Conservation (phyloP, 2,329 filamentous ascomycete species). For the Monosporascus sp. region DNA sequence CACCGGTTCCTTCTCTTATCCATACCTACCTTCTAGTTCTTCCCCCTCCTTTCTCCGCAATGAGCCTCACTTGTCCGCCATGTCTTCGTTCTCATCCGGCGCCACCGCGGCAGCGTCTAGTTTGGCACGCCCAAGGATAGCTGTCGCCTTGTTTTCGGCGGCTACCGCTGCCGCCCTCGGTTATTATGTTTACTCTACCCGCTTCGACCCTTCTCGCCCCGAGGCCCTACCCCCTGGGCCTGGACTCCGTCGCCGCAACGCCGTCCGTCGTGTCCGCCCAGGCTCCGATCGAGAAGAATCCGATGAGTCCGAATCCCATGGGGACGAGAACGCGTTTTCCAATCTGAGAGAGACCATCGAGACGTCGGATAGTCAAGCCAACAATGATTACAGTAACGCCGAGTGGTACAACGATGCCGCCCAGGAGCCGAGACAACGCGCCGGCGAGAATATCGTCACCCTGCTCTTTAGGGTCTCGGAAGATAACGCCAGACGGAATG, state of each 20-base stretch:
- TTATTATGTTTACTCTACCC: conserved; percentile 52
- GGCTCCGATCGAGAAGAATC: conserved; percentile 30
- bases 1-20: no score
- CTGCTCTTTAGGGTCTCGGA: conserved; percentile 90
- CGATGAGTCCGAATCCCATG: conserved; percentile 35
- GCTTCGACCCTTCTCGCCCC: conserved; percentile 22
- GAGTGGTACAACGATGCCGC: conserved; percentile 49
- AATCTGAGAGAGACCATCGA: conserved; percentile 34
- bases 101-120: conserved; percentile 43
- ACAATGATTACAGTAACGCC: conserved; percentile 30
- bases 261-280: conserved; percentile 50
- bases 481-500: conserved; percentile 81
- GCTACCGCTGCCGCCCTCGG: conserved; percentile 52
- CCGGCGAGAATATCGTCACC: conserved; percentile 76
- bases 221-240: conserved; percentile 22
- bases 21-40: neutral
- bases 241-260: conserved; percentile 61
- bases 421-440: conserved; percentile 40
- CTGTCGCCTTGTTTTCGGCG: conserved; percentile 52
- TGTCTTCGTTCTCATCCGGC: conserved; percentile 39
- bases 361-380: conserved; percentile 26
- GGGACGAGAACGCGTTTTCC: conserved; percentile 40
- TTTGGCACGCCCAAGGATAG: conserved; percentile 49
- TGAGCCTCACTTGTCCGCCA: conserved; percentile 27
- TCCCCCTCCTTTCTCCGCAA: conserved; percentile 12